Conservation (phyloP, 2,329 filamentous ascomycete genomes). For the Dactylonectria macrodidyma region DNA sequence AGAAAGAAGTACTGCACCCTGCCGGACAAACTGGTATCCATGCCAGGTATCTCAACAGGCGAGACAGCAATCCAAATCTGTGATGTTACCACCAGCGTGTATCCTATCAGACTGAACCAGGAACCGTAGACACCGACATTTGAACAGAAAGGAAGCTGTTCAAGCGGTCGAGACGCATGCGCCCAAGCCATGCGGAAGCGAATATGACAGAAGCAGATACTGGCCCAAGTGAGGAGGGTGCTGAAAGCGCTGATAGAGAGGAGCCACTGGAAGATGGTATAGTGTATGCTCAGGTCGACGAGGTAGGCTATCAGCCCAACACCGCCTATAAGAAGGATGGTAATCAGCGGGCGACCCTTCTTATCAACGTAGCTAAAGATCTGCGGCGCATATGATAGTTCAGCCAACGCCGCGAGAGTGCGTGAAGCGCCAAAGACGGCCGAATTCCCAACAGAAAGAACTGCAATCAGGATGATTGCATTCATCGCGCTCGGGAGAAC, state of each 20-base stretch:
- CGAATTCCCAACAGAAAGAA: constrained; percentile 92
- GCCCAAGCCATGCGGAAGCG: constrained; percentile 88
- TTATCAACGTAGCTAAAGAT: constrained; percentile 87
- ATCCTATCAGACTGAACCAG: constrained; percentile 85
- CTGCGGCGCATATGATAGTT: constrained; percentile 86
- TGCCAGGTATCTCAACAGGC: constrained; percentile 71
- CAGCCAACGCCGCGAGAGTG: constrained; percentile 89
- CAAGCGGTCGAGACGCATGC: constrained; percentile 74
- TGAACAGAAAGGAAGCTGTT: constrained; percentile 85
- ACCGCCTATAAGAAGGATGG: constrained; percentile 77
- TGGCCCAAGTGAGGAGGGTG: constrained; percentile 84
- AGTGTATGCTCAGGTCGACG: constrained; percentile 73
- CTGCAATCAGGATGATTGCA: constrained; percentile 91
- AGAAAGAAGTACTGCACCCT: constrained; percentile 80
- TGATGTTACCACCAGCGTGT: constrained; percentile 81
- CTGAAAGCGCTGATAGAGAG: constrained; percentile 80
- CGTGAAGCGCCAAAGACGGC: constrained; percentile 92
- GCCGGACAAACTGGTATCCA: constrained; percentile 56
- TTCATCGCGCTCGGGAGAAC: constrained; percentile 93
- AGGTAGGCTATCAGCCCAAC: constrained; percentile 85
- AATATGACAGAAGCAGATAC: constrained; percentile 90
- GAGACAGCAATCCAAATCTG: constrained; percentile 92
- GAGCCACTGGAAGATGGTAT: constrained; percentile 83
- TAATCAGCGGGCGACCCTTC: constrained; percentile 83
- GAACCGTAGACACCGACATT: constrained; percentile 85